Conservation (phyloP, 345 rosid species). For the Raphanus raphanistrum region DNA sequence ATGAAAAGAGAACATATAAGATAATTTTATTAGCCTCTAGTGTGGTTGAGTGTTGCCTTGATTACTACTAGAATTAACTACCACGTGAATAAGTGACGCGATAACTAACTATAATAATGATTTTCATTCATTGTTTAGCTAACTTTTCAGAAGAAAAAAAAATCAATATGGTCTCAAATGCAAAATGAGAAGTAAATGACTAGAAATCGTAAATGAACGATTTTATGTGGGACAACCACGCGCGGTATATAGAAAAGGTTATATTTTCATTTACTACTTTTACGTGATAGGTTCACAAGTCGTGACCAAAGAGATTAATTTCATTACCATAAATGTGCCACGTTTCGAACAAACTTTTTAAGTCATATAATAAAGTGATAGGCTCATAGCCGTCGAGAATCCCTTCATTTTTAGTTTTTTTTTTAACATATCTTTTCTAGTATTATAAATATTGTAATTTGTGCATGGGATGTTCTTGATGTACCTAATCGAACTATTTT, state of each 20-base stretch:
- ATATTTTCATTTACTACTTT: neutral
- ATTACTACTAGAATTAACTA: constrained; percentile 18
- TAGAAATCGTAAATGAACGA: neutral
- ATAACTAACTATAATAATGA: constrained; percentile 25
- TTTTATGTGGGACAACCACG: constrained; percentile 25
- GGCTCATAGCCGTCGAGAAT: neutral
- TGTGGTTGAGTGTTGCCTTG: constrained; percentile 27
- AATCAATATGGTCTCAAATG: constrained; percentile 16
- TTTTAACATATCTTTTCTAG: neutral
- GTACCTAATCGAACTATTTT: constrained; percentile 30
- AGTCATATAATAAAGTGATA: constrained; percentile 1
- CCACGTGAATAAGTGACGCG: constrained; percentile 17
- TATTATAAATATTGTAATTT: neutral
- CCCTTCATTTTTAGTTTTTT: neutral
- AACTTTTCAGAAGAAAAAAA: constrained; percentile 3
- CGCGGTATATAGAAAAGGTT: neutral
- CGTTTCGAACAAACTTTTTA: neutral
- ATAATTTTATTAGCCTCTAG: neutral
- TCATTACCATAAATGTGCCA: constrained; percentile 8
- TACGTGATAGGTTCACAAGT: neutral
- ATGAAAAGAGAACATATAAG: no score
- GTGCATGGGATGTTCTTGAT: constrained; percentile 20
- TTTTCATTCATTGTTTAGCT: constrained; percentile 29
- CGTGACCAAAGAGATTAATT: neutral
- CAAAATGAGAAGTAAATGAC: constrained; percentile 18